Conservation (phyloP, 371 early-diverging fungal genomes). For the Mycotypha africana region DNA sequence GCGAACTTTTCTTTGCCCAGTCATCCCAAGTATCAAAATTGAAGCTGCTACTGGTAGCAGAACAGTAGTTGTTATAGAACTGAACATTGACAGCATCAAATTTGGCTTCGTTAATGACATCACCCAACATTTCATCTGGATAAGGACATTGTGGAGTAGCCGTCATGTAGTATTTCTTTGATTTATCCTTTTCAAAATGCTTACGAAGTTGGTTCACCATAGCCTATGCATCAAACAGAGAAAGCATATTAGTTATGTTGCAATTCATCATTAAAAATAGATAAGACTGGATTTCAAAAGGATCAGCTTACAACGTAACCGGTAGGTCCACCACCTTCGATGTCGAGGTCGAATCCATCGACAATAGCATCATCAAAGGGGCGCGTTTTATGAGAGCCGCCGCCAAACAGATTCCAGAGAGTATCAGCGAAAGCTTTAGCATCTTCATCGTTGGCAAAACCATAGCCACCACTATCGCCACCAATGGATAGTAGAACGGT, state of each 20-base stretch:
- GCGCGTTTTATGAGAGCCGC: slow-evolving; percentile 39
- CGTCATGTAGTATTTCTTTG: slow-evolving; percentile 42
- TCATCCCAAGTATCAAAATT: slow-evolving; percentile 61
- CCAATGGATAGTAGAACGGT: slow-evolving; percentile 64
- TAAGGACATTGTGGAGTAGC: slow-evolving; percentile 74
- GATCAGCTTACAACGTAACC: slow-evolving; percentile 37
- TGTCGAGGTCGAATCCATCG: slow-evolving; percentile 72
- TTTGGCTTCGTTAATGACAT: slow-evolving; percentile 30
- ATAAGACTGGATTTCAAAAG: neutral
- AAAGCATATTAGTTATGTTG: too few relatives aligned
- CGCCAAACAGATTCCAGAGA: slow-evolving; percentile 59
- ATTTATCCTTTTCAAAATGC: slow-evolving; percentile 12
- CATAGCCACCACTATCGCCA: slow-evolving; percentile 60
- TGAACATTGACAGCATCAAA: slow-evolving; percentile 67
- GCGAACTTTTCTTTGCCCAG: slow-evolving; percentile 47
- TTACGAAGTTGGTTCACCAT: slow-evolving; percentile 40
- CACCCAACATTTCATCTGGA: slow-evolving; percentile 53
- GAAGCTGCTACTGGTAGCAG: slow-evolving; percentile 43
- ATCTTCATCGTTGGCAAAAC: slow-evolving; percentile 43
- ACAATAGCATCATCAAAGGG: slow-evolving; percentile 59
- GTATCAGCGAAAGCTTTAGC: slow-evolving; percentile 52
- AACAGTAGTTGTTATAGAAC: slow-evolving; percentile 73
- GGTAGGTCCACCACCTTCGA: slow-evolving; percentile 52
- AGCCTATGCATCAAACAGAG: slow-evolving; percentile 9
- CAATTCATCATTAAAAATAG: neutral